Base-by-base conservation (phyloP, 2,329 filamentous ascomycete genomes). In the Tolypocladium paradoxum region DNA sequence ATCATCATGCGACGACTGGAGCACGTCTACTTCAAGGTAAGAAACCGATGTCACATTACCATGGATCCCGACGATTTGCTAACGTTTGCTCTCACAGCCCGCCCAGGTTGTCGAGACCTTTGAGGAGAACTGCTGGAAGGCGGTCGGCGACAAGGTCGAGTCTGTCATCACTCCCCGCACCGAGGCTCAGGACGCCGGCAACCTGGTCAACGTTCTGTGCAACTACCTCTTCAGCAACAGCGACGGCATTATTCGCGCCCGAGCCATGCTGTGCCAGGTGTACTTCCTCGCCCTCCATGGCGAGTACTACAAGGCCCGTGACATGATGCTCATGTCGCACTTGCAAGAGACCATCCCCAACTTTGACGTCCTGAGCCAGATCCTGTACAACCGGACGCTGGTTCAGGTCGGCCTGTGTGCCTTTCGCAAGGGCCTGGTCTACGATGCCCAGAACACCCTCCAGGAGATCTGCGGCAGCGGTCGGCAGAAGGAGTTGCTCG, bases 291-390 rank as follows among this genome's bases (percentile, higher is more conserved):
- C 93, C 50, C 82, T 99, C 51, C 93, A 99, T 73, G 91, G 96
- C 73, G 86, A 96, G 64, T 99, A 97, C 80, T 97, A 96, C 81
- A 90, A 88, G 73, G 88, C 93, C 65, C 88, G 93, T 61, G 95
- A 99, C 72, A 92, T 99, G 87, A 95, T 97, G 86, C 83, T 99
- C 71, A 99, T 99, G 90, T 99, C 93, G 20, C 93, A 99, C 76
- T 77, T 99, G 68, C 92, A 96, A 68, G 93, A 99, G 77, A 95
- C 88, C 53, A 99, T 99, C 69, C 82, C 83, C 74, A 95, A 88
- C 74, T 99, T 99, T 67, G 93, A 99, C 66, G 88, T 99, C 62
- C 90, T 86, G 75, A 95, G 90, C 53, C 93, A 99, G 74, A 99
- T 99, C 57, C 85, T 99, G 54, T 99, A 95, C 84, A 99, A 99